A percentile compares a stretch with the other conserved stretches of the same genome.
These are phyloP conservation scores for Plasmodium fragile DNA, from an alignment of 169 alveolate genomes.

Conservation along the genomic window DNA sequence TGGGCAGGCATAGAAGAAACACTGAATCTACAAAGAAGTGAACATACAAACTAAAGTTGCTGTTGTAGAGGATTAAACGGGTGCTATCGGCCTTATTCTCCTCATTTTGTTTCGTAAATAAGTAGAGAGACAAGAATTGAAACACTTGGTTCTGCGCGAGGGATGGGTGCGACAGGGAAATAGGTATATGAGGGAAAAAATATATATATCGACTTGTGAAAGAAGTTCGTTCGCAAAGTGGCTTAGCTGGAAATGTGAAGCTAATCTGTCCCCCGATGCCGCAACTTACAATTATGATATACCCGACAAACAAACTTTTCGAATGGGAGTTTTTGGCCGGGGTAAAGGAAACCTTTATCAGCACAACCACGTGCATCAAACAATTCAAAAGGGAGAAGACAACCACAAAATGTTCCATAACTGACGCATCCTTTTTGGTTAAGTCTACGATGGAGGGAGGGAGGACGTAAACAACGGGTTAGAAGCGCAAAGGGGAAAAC, in stretches of 20 bases:
- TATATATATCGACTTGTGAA: background rate
- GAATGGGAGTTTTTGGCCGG: conserved; percentile 36
- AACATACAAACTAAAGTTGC: conserved; percentile 54
- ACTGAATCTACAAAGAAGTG: conserved; percentile 71
- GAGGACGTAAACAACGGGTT: background rate
- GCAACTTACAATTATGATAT: conserved; percentile 53
- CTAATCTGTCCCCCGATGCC: background rate
- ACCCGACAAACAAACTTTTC: conserved; percentile 37
- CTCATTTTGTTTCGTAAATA: conserved; percentile 45
- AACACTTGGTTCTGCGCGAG: conserved; percentile 45
- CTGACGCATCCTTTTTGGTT: conserved; percentile 31
- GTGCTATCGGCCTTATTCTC: background rate
- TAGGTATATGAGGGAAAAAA: background rate
- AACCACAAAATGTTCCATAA: conserved; percentile 47
- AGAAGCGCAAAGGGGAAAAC: background rate
- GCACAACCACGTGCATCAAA: conserved; percentile 65
- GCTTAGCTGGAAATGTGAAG: background rate
- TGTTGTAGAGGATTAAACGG: conserved; percentile 7
- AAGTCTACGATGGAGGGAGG: conserved; percentile 4
- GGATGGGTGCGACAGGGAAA: background rate
- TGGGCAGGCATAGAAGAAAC: conserved; percentile 50
- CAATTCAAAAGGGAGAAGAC: conserved; percentile 64
- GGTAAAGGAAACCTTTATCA: conserved; percentile 37
- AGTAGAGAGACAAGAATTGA: conserved; percentile 57
- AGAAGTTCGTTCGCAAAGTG: background rate